Evolutionary conservation across 1,284 basidiomycete species (phyloP).

Genomic region (Caloboletus firmus): DNA sequence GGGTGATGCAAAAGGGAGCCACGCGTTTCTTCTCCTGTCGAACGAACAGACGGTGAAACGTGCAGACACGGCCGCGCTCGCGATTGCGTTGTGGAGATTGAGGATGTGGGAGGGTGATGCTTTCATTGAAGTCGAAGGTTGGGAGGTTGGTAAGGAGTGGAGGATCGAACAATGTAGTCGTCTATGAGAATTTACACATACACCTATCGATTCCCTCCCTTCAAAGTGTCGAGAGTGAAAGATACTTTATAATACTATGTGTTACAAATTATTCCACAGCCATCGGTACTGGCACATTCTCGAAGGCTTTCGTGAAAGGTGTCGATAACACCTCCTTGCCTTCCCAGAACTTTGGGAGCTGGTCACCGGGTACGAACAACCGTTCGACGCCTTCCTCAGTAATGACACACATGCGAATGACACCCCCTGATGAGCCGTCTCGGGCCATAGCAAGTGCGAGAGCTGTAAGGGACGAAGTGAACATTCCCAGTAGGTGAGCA

Average conservation of each 20-base stretch:
- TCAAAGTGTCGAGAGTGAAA: background rate
- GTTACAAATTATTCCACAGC: conserved; percentile 51
- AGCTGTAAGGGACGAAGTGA: conserved; percentile 50
- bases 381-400: conserved; percentile 90
- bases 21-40: conserved; percentile 67
- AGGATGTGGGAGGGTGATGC: conserved; percentile 66
- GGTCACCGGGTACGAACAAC: conserved; percentile 91
- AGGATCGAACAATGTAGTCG: conserved; percentile 14
- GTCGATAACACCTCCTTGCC: conserved; percentile 67
- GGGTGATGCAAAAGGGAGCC: conserved; percentile 52
- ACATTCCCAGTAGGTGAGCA: background rate
- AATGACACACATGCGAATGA: conserved; percentile 96
- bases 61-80: conserved; percentile 60
- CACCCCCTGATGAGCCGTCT: conserved; percentile 97
- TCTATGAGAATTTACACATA: background rate
- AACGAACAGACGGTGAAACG: conserved; percentile 46
- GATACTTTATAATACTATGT: conserved; percentile 2
- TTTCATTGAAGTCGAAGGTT: conserved; percentile 30
- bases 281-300: conserved; percentile 53
- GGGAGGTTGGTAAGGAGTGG: conserved; percentile 35
- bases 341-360: conserved; percentile 86
- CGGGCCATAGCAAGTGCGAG: conserved; percentile 95
- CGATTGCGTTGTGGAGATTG: conserved; percentile 72
- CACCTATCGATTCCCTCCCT: background rate
- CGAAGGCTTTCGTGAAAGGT: conserved; percentile 37